Evolutionary conservation across 1,284 basidiomycete species (phyloP).

Genomic region (Agroathelia rolfsii): DNA sequence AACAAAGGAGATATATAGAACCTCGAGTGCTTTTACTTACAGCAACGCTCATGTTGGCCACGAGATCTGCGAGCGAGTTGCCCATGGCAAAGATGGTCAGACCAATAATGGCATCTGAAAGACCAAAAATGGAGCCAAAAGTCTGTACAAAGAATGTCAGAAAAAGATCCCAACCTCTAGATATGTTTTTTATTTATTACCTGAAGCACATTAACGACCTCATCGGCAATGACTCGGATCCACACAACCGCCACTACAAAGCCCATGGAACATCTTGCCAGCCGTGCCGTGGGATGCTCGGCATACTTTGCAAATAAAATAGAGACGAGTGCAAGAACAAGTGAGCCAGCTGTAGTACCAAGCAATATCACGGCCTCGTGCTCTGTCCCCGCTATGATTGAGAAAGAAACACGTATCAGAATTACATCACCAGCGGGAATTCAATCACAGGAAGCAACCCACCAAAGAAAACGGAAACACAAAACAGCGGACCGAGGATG

Average conservation of each 20-base stretch:
- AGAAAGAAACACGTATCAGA: slow-evolving; percentile 7
- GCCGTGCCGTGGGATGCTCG: slow-evolving; percentile 45
- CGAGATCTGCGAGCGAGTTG: slow-evolving; percentile 92
- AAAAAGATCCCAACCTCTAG: neutral
- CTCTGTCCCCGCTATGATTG: slow-evolving; percentile 49
- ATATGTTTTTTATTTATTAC: slow-evolving; percentile 25
- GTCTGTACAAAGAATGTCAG: slow-evolving; percentile 40
- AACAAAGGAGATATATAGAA: neutral
- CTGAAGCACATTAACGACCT: slow-evolving; percentile 82
- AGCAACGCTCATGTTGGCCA: slow-evolving; percentile 92
- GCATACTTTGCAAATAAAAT: slow-evolving; percentile 55
- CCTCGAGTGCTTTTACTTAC: slow-evolving; percentile 29
- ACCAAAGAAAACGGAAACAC: slow-evolving; percentile 68
- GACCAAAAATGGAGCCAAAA: slow-evolving; percentile 85
- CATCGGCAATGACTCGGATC: slow-evolving; percentile 94
- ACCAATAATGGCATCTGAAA: slow-evolving; percentile 96
- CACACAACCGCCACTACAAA: slow-evolving; percentile 86
- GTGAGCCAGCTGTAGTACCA: slow-evolving; percentile 44
- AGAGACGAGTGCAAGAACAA: slow-evolving; percentile 45
- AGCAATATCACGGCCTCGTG: slow-evolving; percentile 47
- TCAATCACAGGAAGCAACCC: slow-evolving; percentile 19
- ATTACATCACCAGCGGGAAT: slow-evolving; percentile 3
- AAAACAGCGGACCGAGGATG: slow-evolving; percentile 70
- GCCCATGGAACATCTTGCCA: slow-evolving; percentile 80
- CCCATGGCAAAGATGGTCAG: slow-evolving; percentile 94